Evolutionary conservation across 306 rosid genomes (phyloP), one percentile per base, ranked within the genome.

Genomic region (Styphnolobium japonicum): DNA sequence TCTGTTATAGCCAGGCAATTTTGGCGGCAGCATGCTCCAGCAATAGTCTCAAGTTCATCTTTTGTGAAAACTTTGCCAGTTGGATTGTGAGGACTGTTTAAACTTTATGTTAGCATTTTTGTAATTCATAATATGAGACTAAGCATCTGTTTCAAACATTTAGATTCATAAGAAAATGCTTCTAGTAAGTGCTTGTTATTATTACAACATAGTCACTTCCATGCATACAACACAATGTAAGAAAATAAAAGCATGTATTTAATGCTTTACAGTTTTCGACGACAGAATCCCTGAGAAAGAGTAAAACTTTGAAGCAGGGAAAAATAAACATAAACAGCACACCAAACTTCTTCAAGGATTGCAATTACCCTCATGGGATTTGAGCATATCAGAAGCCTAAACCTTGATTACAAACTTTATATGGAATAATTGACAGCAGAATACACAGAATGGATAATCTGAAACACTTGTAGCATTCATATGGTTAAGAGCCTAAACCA

Each of bases 51-150:
- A 37, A 94, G 94, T 87, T 92, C 97, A n/a, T 78, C 90, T 81
- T 71, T 79, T 18, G 89, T 81, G 91, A 94, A 94, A 70, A 94
- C 97, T 85, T 92, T 94, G 46, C 98, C 97, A 1, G 98, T 94
- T 34, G 98, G 97, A 81, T 92, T 94, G 83, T 94, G 97, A 81
- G 98, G 98, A 70, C 98, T 92, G 90, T 61, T 68, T 31, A 55
- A 87, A 76, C 71, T 70, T 31, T 48, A 34, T 55, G 73, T 92
- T 58, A 89, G 88, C 29, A 80, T 56, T 84, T 42, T 27, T 48
- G 67, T 10, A 55, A 12, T 75, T 21, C 72, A 90, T n/a, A 57
- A 61, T 19, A 43, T 34, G 48, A 84, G 74, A 81, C 48, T 29
- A 14, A 61, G 37, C 67, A 61, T 72, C 53, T 67, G 22, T 60